Evolutionary conservation across 805 yeast genomes (phyloP).

Genomic region (Maudiozyma saulgeensis): DNA sequence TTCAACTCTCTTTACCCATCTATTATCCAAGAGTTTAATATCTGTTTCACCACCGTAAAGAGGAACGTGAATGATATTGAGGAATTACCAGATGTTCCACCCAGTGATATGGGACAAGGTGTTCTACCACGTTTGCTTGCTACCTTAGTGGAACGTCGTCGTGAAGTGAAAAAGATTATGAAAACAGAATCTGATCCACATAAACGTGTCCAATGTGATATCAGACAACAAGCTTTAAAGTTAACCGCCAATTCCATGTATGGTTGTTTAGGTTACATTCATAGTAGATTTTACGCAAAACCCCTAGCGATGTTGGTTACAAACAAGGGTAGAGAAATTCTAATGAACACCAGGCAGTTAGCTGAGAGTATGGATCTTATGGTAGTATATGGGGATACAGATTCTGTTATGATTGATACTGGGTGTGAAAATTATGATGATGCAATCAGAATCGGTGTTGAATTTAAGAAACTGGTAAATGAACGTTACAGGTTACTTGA

Average conservation of each 20-base stretch:
- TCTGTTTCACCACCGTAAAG: slow-evolving; percentile 91
- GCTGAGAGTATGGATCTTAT: slow-evolving; percentile 78
- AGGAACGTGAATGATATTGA: slow-evolving; percentile 50
- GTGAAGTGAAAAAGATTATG: slow-evolving; percentile 80
- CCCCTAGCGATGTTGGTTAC: slow-evolving; percentile 95
- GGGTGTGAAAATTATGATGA: slow-evolving; percentile 59
- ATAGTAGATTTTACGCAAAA: slow-evolving; percentile 89
- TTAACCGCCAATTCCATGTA: slow-evolving; percentile 99
- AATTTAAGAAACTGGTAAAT: slow-evolving; percentile 77
- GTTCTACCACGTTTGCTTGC: slow-evolving; percentile 79
- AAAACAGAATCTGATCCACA: slow-evolving; percentile 58
- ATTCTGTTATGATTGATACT: slow-evolving; percentile 97
- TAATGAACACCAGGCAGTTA: slow-evolving; percentile 83
- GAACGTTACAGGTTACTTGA: slow-evolving; percentile 81
- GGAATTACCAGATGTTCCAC: slow-evolving; percentile 62
- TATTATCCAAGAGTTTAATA: slow-evolving; percentile 92
- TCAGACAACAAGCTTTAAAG: slow-evolving; percentile 90
- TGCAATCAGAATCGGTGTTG: slow-evolving; percentile 74
- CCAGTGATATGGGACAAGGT: slow-evolving; percentile 51
- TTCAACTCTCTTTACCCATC: slow-evolving; percentile 96
- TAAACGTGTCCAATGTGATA: slow-evolving; percentile 80
- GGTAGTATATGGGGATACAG: slow-evolving; percentile 97
- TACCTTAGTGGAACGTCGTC: slow-evolving; percentile 80
- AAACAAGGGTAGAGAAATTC: slow-evolving; percentile 87
- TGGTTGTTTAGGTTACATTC: slow-evolving; percentile 90